Evolutionary conservation across 2,329 filamentous ascomycete genomes (phyloP), one percentile per base, ranked within the genome.

Genomic region (Alternaria metachromatica): DNA sequence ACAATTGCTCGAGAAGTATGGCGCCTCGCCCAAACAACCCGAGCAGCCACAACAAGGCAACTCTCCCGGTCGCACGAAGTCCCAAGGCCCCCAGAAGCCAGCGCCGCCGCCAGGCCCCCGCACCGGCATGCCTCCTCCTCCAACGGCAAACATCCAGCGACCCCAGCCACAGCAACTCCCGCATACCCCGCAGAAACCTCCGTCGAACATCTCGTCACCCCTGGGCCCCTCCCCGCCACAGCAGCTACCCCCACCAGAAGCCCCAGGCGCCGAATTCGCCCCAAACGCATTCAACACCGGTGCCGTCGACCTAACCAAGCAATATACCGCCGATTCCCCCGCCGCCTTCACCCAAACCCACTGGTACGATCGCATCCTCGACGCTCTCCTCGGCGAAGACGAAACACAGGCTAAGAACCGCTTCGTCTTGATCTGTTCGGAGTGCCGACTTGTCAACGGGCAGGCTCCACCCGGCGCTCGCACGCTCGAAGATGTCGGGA

Each of bases 341-440:
- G 63, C 76, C 1, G 73, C 75, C 3, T 77, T 73, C 51, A 75
- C 76, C n/a, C 72, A 79, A 69, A 83, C 89, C 15, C 90, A 92
- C 76, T 99, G 96, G 96, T 99, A 98, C 80, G 96, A 99, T 78
- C 89, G 95, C 60, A 89, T 99, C 57, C 85, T 99, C 61, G 96
- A 99, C 75, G 88, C 97, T 0, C 88, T 99, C 25, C 87, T 99
- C 0, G 96, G 96, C 54, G 96, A 99, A 76, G 96, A 99, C 74
- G 96, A 99, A 81, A 96, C 92, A 5, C 89, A 92, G 12, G 88
- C 95, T 3, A 96, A 94, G 83, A 98, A 98, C 80, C 89, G 96
- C 18, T 88, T 97, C 62, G 95, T 90, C 8, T 84, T 99, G 67
- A 93, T 99, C 59, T 99, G 96, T 81, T 80, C 84, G 30, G 85